Evolutionary conservation across 2,329 filamentous ascomycete species (phyloP), one percentile per base, ranked within the genome.

Genomic region (Zymoseptoria passerinii): DNA sequence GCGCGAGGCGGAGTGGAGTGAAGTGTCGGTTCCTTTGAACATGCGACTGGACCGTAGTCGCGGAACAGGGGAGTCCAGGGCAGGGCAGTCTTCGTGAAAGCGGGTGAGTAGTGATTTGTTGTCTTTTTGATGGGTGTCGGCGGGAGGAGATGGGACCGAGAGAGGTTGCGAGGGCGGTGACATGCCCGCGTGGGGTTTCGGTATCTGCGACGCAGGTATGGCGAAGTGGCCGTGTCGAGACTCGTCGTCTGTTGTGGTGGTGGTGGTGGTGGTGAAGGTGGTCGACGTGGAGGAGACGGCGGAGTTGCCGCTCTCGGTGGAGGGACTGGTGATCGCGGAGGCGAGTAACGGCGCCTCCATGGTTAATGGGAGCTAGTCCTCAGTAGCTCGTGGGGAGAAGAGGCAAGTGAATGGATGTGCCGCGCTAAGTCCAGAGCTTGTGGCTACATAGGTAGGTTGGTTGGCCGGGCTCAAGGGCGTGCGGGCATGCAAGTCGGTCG

Each of bases 11-110:
- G 68, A 62, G 8, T n/a, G 50, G 48, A 66, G 66, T 54, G 71
- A 71, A 67, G 75, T 77, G 60, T 74, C 75, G 66, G 77, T 77
- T 55, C 72, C 75, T 69, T 82, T 83, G 59, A 81, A 72, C 53
- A 78, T 71, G 59, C 74, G 78, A 53, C 75, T 74, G 50, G 67
- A 67, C 50, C 70, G 65, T 51, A 75, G 59, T 28, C 68, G 66
- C 57, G 67, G 66, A 55, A 64, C 65, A 10, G 65, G 62, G 29
- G 65, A 53, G 28, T 69, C 66, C 35, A 63, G 63, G 54, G 68
- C 67, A 50, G 68, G 64, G 62, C 64, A 66, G 57, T 70, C 68
- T 48, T 70, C 68, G 53, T 66, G 67, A 48, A 70, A 66, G 19
- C 68, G 62, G n/a, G 67, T 64, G 35, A 67, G 66, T 52, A 65